phyloP scores from a whole-genome alignment of 768 basidiomycete species.

The Pleurotus djamor region DNA sequence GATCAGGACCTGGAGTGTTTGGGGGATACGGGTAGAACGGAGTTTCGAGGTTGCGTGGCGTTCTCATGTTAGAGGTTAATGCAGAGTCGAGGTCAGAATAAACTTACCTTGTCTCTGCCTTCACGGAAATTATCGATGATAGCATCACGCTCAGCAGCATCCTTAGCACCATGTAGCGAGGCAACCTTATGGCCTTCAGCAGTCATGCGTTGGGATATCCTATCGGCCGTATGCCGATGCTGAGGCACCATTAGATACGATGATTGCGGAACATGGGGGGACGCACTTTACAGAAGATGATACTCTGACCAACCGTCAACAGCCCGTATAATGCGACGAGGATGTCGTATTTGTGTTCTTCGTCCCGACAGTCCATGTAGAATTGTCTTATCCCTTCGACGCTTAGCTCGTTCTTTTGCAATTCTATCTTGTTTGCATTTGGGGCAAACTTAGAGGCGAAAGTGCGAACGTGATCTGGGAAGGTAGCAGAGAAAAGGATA shows the following conservation, averaged over 20 bases:
- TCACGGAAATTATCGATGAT: constrained; percentile 96
- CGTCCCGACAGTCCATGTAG: constrained; percentile 94
- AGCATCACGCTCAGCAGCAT: constrained; percentile 83
- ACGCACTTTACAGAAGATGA: constrained; percentile 93
- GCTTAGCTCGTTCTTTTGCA: constrained; percentile 90
- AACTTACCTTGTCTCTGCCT: constrained; percentile 84
- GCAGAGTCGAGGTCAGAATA: not conserved
- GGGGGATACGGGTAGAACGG: not conserved
- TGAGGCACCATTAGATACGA: constrained; percentile 23
- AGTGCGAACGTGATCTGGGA: constrained; percentile 89
- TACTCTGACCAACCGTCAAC: constrained; percentile 95
- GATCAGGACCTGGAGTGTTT: constrained; percentile 60
- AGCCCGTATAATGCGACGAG: constrained; percentile 87
- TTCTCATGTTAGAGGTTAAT: not conserved
- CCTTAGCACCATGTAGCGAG: constrained; percentile 93
- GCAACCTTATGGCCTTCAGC: constrained; percentile 95
- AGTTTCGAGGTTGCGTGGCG: not conserved
- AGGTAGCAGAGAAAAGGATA: constrained; percentile 97
- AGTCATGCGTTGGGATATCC: constrained; percentile 87
- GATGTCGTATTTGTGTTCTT: constrained; percentile 94
- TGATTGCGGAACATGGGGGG: not conserved
- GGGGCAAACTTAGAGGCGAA: constrained; percentile 95
- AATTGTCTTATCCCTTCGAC: constrained; percentile 96
- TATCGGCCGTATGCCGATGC: constrained; percentile 91
- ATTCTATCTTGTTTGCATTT: constrained; percentile 92